Evolutionary conservation across 179 eudicot species (phyloP), one percentile per base, ranked within the genome.

Genomic region (Gypsophila paniculata): DNA sequence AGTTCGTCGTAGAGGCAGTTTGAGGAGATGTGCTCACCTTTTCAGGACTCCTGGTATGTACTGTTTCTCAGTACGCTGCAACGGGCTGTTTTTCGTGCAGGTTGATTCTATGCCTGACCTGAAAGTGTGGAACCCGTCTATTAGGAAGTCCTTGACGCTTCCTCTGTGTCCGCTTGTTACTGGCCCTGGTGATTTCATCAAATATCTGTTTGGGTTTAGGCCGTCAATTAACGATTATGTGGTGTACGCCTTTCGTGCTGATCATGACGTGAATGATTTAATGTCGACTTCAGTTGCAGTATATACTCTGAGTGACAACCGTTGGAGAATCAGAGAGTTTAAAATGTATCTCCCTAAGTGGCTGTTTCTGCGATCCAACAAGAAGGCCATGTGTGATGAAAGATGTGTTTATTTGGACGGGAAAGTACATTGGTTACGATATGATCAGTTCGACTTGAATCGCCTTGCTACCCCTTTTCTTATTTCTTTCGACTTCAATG

Each of bases 81-180:
- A 64, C 17, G 68, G 49, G 12, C 5, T 64, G 68, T 38, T 64
- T 8, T 38, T n/a, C 14, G 59, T 18, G 59, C 23, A 46, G 52
- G 21, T 3, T n/a, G 8, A 53, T 53, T 53, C 6, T n/a, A 15
- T 1, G 21, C 57, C 9, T 2, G 15, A 8, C 15, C 52, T 18
- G 8, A 21, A 54, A 54, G 6, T 54, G 22, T 54, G 68, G 68
- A 64, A 64, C 25, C 68, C 68, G 5, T 64, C 49, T 38, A 34
- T 38, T n/a, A 18, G 68, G 14, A 63, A 63, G 34, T 63, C 48
- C 11, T 63, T 63, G 12, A 5, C 13, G 3, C 9, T 63, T 36
- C 68, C 68, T n/a, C 51, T 19, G 39, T 64, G 68, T 64, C 68
- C 51, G 10, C 9, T 38, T 21, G 23, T 18, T 64, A 5, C 10